These are phyloP conservation scores for Talaromyces ruber DNA, from an alignment of 495 filamentous ascomycete genomes.

Conservation along the genomic window DNA sequence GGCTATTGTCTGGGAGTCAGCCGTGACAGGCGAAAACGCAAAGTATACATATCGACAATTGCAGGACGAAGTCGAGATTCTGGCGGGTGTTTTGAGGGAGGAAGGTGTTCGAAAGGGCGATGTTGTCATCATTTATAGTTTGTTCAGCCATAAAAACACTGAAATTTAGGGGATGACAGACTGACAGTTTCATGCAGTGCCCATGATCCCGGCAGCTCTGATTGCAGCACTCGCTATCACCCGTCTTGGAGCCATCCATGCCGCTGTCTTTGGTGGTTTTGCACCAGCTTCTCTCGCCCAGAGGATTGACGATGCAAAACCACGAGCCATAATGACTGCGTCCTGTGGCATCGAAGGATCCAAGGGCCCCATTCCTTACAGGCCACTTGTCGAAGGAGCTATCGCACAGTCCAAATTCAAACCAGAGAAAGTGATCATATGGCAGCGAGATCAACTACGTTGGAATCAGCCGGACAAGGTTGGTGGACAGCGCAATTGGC, in stretches of 20 bases:
- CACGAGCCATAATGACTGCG: conserved; percentile 72
- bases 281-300: conserved; percentile 75
- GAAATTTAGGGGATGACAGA: neutral
- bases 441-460: conserved; percentile 66
- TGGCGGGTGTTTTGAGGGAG: conserved; percentile 75
- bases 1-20: conserved; percentile 83
- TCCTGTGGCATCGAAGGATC: conserved; percentile 87
- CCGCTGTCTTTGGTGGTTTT: conserved; percentile 91
- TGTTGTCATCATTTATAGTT: conserved; percentile 90
- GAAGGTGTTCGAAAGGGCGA: conserved; percentile 81
- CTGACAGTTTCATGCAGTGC: conserved; percentile 48
- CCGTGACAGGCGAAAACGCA: conserved; percentile 68
- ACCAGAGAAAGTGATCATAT: conserved; percentile 61
- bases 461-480: conserved; percentile 61
- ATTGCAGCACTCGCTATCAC: conserved; percentile 76
- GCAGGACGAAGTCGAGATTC: conserved; percentile 71
- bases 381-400: conserved; percentile 62
- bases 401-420: conserved; percentile 50
- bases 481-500: conserved; percentile 69
- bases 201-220: conserved; percentile 86
- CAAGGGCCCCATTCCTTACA: conserved; percentile 66
- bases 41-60: conserved; percentile 66
- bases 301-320: conserved; percentile 73
- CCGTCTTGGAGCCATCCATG: conserved; percentile 80
- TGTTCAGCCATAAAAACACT: conserved; percentile 14